Base-by-base conservation (phyloP, 1,284 basidiomycete genomes). In the Microbotryum lychnidis-dioicae region DNA sequence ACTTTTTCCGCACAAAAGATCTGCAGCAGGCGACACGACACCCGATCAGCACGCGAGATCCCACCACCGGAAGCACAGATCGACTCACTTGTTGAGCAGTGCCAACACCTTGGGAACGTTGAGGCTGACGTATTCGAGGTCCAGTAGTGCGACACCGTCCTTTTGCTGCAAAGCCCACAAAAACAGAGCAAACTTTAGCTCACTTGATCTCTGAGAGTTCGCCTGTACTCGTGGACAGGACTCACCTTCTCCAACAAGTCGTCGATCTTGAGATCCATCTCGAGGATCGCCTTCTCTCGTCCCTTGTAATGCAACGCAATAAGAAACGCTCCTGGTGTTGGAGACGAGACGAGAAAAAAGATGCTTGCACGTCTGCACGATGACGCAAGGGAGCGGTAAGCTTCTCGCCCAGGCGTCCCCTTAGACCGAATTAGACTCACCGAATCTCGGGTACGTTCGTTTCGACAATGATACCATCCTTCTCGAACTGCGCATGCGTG, bases 201-300 rank as follows among this genome's bases (percentile, higher is more conserved):
- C 31, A 31, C 31, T 31, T 21, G 23, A n/a, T 9, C 6, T 51
- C 25, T 14, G 18, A 12, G 44, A 6, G 20, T 52, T 42, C 50
- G 12, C n/a, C 37, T 23, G 21, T 16, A 12, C 16, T 45, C 27
- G n/a, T 33, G 20, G 14, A 8, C 47, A 23, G 51, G 16, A 29
- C 57, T 62, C 60, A 63, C 60, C 85, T 93, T 96, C 77, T 98
- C 93, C 71, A 98, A 80, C 68, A 98, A 77, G 78, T 98, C 96
- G 77, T 98, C 96, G 73, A 98, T 96, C 80, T 97, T 98, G 64
- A 98, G 82, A 77, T 98, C 96, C 70, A 98, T 98, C 81, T 99
- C 96, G 52, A 98, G 81, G 70, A 99, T 97, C 21, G 96, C 92
- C 79, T 97, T 97, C 73, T 97, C 93, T n/a, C 96, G 83, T 12